These are phyloP conservation scores for Tuber microsphaerosporum DNA, from an alignment of 495 filamentous ascomycete species.

Conservation along the genomic window DNA sequence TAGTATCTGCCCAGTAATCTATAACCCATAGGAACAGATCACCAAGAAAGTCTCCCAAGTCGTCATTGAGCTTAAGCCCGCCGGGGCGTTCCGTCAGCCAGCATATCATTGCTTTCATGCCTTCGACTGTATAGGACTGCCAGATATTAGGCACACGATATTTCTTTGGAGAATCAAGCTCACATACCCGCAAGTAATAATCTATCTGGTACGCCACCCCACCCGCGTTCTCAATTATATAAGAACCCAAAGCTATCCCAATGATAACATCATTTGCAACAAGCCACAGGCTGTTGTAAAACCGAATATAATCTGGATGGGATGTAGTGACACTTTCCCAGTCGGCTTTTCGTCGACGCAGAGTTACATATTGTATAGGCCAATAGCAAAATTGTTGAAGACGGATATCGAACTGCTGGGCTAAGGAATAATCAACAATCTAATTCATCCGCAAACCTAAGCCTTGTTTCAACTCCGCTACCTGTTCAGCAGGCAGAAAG, in stretches of 20 bases:
- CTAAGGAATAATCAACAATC: slow-evolving; percentile 40
- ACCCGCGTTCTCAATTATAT: slow-evolving; percentile 88
- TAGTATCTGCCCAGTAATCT: slow-evolving; percentile 71
- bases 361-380: slow-evolving; percentile 90
- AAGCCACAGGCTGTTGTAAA: slow-evolving; percentile 98
- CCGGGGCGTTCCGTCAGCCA: slow-evolving; percentile 98
- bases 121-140: slow-evolving; percentile 71
- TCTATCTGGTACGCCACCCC: slow-evolving; percentile 81
- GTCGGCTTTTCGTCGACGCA: slow-evolving; percentile 78
- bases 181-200: slow-evolving; percentile 55
- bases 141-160: slow-evolving; percentile 5
- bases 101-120: slow-evolving; percentile 76
- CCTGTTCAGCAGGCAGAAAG: slow-evolving; percentile 4
- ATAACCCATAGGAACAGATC: slow-evolving; percentile 97
- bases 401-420: slow-evolving; percentile 97
- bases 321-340: slow-evolving; percentile 94
- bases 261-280: slow-evolving; percentile 99
- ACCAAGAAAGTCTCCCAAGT: slow-evolving; percentile 85
- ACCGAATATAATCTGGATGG: slow-evolving; percentile 97
- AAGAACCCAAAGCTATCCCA: slow-evolving; percentile 88
- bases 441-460: neutral
- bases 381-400: slow-evolving; percentile 98
- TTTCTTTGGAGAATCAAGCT: neutral
- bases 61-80: slow-evolving; percentile 93
- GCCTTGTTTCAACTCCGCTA: neutral